phyloP scores from a whole-genome alignment of 352 stramenopile genomes.

The Phytophthora quininea region DNA sequence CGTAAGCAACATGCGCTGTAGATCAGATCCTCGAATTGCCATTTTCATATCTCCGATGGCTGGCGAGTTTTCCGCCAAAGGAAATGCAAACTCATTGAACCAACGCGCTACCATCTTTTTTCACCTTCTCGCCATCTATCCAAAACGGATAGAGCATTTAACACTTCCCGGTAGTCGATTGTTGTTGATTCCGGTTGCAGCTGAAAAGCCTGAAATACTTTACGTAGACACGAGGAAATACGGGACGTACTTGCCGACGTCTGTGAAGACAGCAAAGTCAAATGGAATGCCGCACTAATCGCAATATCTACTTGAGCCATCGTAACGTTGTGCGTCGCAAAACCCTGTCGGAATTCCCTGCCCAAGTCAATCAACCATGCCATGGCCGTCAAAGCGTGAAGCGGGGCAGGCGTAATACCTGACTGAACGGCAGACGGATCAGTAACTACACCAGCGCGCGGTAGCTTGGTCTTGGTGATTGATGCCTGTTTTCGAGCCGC shows the following conservation, averaged over 20 bases:
- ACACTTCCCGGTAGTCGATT: slow-evolving; percentile 53
- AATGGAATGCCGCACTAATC: slow-evolving; percentile 33
- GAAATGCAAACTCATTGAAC: slow-evolving; percentile 58
- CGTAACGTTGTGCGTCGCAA: slow-evolving; percentile 32
- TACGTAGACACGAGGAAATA: slow-evolving; percentile 26
- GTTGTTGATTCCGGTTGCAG: slow-evolving; percentile 21
- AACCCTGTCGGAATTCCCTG: slow-evolving; percentile 33
- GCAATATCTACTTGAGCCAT: slow-evolving; percentile 51
- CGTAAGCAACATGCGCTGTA: slow-evolving; percentile 37
- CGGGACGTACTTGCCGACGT: slow-evolving; percentile 1
- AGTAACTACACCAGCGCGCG: not conserved
- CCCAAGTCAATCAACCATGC: slow-evolving; percentile 44
- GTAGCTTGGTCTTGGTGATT: slow-evolving; percentile 10
- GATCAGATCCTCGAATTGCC: slow-evolving; percentile 29
- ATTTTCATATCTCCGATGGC: slow-evolving; percentile 30
- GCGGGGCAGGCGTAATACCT: slow-evolving; percentile 4
- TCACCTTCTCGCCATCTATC: slow-evolving; percentile 58
- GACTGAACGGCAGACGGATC: not conserved
- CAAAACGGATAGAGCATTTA: slow-evolving; percentile 54
- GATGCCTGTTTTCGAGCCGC: slow-evolving; percentile 4
- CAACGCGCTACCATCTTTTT: slow-evolving; percentile 51
- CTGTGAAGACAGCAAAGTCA: slow-evolving; percentile 11
- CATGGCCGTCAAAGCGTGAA: slow-evolving; percentile 27
- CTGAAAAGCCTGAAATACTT: slow-evolving; percentile 45
- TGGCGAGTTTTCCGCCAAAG: slow-evolving; percentile 21